Evolutionary conservation across 2,329 filamentous ascomycete genomes (phyloP).

Genomic region (Sporothrix schenckii): DNA sequence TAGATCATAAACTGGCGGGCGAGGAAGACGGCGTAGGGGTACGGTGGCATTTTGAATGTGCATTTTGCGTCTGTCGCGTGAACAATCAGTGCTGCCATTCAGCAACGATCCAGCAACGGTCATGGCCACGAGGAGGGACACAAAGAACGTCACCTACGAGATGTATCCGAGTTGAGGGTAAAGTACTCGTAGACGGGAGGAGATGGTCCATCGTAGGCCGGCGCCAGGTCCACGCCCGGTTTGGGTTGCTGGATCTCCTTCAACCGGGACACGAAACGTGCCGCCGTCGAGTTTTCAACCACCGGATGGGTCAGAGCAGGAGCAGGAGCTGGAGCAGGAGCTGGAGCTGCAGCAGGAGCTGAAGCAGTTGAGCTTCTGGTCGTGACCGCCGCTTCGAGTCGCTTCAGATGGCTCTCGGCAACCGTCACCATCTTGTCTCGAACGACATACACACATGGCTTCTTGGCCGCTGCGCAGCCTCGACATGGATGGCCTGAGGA

Average conservation of each 20-base stretch:
- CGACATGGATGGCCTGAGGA: constrained; percentile 14
- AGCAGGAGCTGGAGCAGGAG: too few relatives aligned
- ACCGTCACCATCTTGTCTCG: constrained; percentile 20
- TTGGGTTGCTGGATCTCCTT: constrained; percentile 27
- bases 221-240: not conserved
- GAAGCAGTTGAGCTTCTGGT: too few relatives aligned
- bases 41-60: constrained; percentile 28
- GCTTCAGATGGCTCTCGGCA: constrained; percentile 20
- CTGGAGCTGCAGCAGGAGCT: too few relatives aligned
- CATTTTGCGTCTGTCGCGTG: constrained; percentile 27
- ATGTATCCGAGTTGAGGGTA: constrained; percentile 28
- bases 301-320: too few relatives aligned
- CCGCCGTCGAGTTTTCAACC: constrained; percentile 18
- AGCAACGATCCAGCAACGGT: too few relatives aligned
- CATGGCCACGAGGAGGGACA: not conserved
- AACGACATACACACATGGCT: constrained; percentile 24
- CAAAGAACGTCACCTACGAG: constrained; percentile 3
- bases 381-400: constrained; percentile 5
- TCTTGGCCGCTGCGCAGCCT: constrained; percentile 17
- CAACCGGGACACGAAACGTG: constrained; percentile 26
- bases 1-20: constrained; percentile 25
- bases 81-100: not conserved
- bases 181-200: constrained; percentile 29
- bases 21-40: constrained; percentile 22
- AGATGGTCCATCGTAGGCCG: not conserved